Evolutionary conservation across 305 asterid genomes (phyloP), one percentile per base, ranked within the genome.

Genomic region (Rubia peregrina): DNA sequence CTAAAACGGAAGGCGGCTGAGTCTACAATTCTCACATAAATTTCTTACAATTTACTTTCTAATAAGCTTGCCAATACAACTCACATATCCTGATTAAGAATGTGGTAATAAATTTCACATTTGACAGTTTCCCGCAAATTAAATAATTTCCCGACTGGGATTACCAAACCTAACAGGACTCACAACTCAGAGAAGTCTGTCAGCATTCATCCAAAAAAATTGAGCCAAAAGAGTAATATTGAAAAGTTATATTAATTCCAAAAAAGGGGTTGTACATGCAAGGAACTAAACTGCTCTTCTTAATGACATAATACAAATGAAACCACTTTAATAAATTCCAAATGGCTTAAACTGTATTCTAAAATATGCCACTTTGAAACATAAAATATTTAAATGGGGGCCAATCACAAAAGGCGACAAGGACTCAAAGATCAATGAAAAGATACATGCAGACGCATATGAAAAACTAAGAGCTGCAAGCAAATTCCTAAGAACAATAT

Each of bases 321-420:
- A 33, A 33, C 55, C 56, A 21, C 66, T 56, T 56, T 36, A 40
- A 57, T 21, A 26, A 10, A 70, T 55, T 69, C 22, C 73, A 40
- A 48, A 22, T 5, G 7, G 30, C 19, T 53, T 6, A 14, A 42
- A 51, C 17, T 44, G 36, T 44, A 44, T 60, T 43, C 48, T 61
- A 38, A 71, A 71, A 55, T 61, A 61, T 14, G 36, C 46, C 30
- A 44, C 26, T 26, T 5, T 33, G 38, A 33, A 33, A 33, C 38
- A 33, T 33, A 33, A 26, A 26, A 26, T 26, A 26, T 26, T 26
- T 26, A 26, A 26, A 26, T 26, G 30, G 30, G 30, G 30, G 30
- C 30, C 30, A 26, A 26, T 26, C 30, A 26, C 30, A 26, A 26
- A 26, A 26, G 30, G 2, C 30, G 30, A 26, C 30, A 26, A 26